Conservation (phyloP, 164 flowering plant species). For the Tetracentron sinense region DNA sequence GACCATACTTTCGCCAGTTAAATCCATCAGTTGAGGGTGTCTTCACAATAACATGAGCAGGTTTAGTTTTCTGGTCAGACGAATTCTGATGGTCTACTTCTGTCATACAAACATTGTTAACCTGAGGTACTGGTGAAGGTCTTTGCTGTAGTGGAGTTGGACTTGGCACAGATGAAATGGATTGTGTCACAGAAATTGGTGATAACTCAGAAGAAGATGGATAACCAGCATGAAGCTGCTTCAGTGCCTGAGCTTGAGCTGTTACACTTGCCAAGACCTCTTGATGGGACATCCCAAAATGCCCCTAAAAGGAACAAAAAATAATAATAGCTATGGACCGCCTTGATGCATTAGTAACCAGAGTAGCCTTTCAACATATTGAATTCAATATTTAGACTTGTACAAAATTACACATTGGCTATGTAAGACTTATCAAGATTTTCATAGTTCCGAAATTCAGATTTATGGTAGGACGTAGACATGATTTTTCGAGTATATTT, state of each 20-base stretch:
- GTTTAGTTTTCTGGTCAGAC: constrained; percentile 17
- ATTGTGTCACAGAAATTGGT: constrained; percentile 36
- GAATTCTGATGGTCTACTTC: constrained; percentile 27
- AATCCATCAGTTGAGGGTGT: constrained; percentile 61
- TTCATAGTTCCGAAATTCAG: too few relatives aligned
- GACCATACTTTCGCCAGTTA: constrained; percentile 95
- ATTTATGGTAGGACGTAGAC: too few relatives aligned
- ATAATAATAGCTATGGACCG: not conserved
- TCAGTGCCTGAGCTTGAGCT: constrained; percentile 27
- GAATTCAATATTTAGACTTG: not conserved
- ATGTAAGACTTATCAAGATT: too few relatives aligned
- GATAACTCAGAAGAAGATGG: constrained; percentile 33
- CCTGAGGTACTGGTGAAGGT: constrained; percentile 11
- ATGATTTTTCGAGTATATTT: too few relatives aligned
- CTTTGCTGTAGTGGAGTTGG: constrained; percentile 29
- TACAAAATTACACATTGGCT: not conserved
- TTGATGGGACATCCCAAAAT: constrained; percentile 28
- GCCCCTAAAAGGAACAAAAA: constrained; percentile 23
- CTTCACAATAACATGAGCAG: constrained; percentile 28
- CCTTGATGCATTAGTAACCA: constrained; percentile 3
- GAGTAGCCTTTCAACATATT: not conserved
- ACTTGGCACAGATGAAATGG: constrained; percentile 29
- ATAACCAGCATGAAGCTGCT: constrained; percentile 23
- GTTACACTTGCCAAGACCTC: constrained; percentile 31
- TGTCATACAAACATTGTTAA: constrained; percentile 11